Base-by-base conservation (phyloP, 805 yeast species). In the Komagataella kurtzmanii region DNA sequence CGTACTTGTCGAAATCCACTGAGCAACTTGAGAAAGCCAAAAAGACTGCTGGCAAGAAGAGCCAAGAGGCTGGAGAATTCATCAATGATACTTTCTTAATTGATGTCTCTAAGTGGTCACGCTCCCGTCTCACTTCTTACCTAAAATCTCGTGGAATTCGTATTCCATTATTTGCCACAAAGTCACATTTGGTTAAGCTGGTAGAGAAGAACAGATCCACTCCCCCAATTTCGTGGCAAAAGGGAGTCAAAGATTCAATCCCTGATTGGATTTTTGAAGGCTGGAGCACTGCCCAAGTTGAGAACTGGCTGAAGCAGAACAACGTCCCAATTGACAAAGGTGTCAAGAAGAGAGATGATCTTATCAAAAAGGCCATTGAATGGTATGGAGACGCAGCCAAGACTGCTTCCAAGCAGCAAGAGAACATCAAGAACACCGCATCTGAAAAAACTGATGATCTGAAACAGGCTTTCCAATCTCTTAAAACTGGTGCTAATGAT, bases 71-170 rank as follows among this genome's bases (percentile, higher is more conserved):
- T 47, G 70, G 65, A 23, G 63, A 70, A 40, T 54, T 69, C 6
- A 63, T 73, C 58, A 72, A 72, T 59, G 74, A 72, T 54, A 71
- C 77, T 1, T 74, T 76, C 55, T 60, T 73, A 48, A 62, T 71
- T 46, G 76, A 73, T 44, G 61, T 75, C 49, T 74, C 74, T 47
- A 58, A 60, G 8, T 76, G 80, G 81, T 64, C 76, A 18, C 71
- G 71, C 56, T 71, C 68, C 17, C 68, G 72, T 51, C 63, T 76
- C 53, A 71, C 62, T 55, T 61, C 66, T 3, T 76, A 72, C 53
- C 59, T 76, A 45, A 65, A 67, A 24, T 60, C 69, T 2, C 69
- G 80, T 54, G 70, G 66, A 36, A 65, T 76, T 30, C 55, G 66
- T 12, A 61, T 68, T 50, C 70, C 76, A 21, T 49, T 60, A 2